phyloP scores from a whole-genome alignment of 768 basidiomycete species.

The Goffeauzyma gilvescens region DNA sequence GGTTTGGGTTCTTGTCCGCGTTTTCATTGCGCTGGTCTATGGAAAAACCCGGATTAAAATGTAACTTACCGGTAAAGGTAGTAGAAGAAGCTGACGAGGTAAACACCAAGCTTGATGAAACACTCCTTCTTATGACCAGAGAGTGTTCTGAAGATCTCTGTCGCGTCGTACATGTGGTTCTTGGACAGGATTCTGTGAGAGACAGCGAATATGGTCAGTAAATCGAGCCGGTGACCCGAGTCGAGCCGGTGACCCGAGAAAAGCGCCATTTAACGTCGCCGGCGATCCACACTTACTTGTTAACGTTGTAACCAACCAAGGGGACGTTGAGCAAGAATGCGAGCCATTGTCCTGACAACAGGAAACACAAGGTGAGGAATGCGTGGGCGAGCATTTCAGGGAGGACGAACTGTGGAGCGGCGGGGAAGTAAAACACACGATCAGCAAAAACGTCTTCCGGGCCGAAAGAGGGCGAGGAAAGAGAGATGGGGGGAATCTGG shows the following conservation, averaged over 20 bases:
- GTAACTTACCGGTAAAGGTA: conserved; percentile 45
- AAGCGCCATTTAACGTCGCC: too few relatives aligned
- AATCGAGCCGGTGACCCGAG: too few relatives aligned
- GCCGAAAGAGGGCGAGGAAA: not conserved
- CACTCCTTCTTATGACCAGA: conserved; percentile 88
- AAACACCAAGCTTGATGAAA: conserved; percentile 67
- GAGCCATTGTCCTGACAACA: conserved; percentile 87
- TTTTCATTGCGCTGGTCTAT: too few relatives aligned
- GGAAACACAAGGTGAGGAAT: conserved; percentile 70
- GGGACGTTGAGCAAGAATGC: conserved; percentile 80
- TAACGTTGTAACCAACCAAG: conserved; percentile 69
- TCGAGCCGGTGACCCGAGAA: too few relatives aligned
- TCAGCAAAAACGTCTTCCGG: not conserved
- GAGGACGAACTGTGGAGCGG: conserved; percentile 57
- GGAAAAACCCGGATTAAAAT: too few relatives aligned
- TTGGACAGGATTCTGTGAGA: conserved; percentile 60
- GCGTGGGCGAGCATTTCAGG: conserved; percentile 94
- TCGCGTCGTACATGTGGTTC: conserved; percentile 97
- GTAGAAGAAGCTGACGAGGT: conserved; percentile 43
- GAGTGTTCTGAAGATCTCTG: conserved; percentile 92
- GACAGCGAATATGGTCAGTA: not conserved
- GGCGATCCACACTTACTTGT: conserved; percentile 86
- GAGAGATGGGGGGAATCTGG: not conserved
- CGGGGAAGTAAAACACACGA: not conserved
- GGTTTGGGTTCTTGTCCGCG: too few relatives aligned